Conservation (phyloP, 2,329 filamentous ascomycete species). For the Hypoxylon sp. region DNA sequence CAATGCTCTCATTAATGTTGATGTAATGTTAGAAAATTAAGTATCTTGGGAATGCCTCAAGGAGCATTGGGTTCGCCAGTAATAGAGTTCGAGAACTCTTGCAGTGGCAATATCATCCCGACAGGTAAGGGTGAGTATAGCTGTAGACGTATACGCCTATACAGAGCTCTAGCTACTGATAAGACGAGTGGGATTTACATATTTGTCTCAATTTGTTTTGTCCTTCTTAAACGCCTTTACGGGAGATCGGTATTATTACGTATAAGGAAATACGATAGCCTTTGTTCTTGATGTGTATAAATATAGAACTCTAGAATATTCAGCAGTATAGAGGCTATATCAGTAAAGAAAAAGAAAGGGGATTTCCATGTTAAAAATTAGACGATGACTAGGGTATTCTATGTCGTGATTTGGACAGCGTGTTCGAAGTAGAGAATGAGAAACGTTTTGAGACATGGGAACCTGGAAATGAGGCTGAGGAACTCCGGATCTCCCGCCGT, state of each 20-base stretch:
- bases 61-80: background rate
- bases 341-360: background rate
- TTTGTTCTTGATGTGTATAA: background rate
- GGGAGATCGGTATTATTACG: background rate
- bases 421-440: background rate
- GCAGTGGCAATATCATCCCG: background rate
- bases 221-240: background rate
- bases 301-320: background rate
- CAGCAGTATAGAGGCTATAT: background rate
- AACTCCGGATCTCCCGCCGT: conserved; percentile 15
- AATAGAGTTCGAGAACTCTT: background rate
- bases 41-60: background rate
- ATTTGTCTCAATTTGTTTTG: background rate
- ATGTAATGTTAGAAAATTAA: background rate
- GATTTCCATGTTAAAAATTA: too few species aligned
- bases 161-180: background rate
- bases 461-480: conserved; percentile 19
- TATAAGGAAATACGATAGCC: background rate
- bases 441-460: background rate
- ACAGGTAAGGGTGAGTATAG: background rate
- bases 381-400: background rate
- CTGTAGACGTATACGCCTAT: background rate
- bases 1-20: background rate
- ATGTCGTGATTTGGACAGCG: background rate
- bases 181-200: background rate